Percentiles rank a stretch among this genome's conserved stretches.
These are phyloP conservation scores for Cydonia oblonga DNA, from an alignment of 331 rosid species.

Conservation along the genomic window DNA sequence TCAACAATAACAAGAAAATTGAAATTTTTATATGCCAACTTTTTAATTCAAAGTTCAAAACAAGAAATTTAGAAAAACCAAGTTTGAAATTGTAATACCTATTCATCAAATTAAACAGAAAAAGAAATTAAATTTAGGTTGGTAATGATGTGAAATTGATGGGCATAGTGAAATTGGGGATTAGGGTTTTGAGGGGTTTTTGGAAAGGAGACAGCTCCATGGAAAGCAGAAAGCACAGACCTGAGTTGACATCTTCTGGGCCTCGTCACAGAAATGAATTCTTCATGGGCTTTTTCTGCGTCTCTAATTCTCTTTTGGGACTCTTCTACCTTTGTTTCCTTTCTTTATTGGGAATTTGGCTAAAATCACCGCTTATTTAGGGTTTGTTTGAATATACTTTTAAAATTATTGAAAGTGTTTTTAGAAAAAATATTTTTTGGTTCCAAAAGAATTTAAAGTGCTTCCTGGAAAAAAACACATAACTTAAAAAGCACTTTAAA, in stretches of 20 bases:
- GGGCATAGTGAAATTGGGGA: background rate
- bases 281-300: background rate
- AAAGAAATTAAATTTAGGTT: background rate
- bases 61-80: background rate
- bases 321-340: too few relatives aligned
- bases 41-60: background rate
- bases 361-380: too few relatives aligned
- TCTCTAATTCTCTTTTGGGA: background rate
- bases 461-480: too few relatives aligned
- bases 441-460: too few relatives aligned
- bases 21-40: background rate
- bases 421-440: too few relatives aligned
- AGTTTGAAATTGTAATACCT: background rate
- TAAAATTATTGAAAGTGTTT: too few relatives aligned
- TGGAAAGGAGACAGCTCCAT: background rate
- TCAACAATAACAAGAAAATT: background rate
- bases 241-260: background rate
- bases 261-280: background rate
- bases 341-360: too few relatives aligned
- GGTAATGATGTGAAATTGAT: background rate
- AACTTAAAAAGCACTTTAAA: too few relatives aligned
- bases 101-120: background rate
- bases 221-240: background rate
- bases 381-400: too few relatives aligned
- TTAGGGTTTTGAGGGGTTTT: constrained; percentile 16